A percentile compares a stretch with the other conserved stretches of the same genome.
These are phyloP conservation scores for Fraxinus angustifolia DNA, from an alignment of 305 asterid species.

Conservation along the genomic window DNA sequence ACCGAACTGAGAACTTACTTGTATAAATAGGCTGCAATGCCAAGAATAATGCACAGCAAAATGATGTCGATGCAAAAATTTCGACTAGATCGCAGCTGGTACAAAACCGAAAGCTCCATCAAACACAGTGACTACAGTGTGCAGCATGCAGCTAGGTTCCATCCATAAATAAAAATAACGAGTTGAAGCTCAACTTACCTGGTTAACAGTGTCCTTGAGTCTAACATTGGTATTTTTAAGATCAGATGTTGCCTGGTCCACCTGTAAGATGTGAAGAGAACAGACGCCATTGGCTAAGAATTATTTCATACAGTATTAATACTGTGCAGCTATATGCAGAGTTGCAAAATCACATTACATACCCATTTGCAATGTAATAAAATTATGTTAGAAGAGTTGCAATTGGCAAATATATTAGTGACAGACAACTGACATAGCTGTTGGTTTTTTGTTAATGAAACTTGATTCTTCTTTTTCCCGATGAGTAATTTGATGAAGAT, in stretches of 20 bases:
- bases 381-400: neutral
- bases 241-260: conserved; percentile 86
- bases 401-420: neutral
- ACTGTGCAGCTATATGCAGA: neutral
- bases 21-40: conserved; percentile 91
- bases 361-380: neutral
- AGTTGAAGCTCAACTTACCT: conserved; percentile 44
- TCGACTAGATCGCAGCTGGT: conserved; percentile 82
- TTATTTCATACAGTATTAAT: neutral
- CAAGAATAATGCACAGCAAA: conserved; percentile 76
- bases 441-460: conserved; percentile 4
- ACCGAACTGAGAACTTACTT: conserved; percentile 50
- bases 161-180: neutral
- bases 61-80: conserved; percentile 90
- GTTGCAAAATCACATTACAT: neutral
- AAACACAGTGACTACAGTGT: neutral
- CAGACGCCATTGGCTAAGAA: neutral
- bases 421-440: conserved; percentile 1
- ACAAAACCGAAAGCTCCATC: conserved; percentile 20
- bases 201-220: conserved; percentile 82
- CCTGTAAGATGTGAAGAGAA: conserved; percentile 42
- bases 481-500: neutral
- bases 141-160: neutral
- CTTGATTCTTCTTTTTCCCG: neutral
- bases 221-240: conserved; percentile 89